Evolutionary conservation across 345 rosid genomes (phyloP), one percentile per base, ranked within the genome.

Genomic region (Eucalyptus regnans): DNA sequence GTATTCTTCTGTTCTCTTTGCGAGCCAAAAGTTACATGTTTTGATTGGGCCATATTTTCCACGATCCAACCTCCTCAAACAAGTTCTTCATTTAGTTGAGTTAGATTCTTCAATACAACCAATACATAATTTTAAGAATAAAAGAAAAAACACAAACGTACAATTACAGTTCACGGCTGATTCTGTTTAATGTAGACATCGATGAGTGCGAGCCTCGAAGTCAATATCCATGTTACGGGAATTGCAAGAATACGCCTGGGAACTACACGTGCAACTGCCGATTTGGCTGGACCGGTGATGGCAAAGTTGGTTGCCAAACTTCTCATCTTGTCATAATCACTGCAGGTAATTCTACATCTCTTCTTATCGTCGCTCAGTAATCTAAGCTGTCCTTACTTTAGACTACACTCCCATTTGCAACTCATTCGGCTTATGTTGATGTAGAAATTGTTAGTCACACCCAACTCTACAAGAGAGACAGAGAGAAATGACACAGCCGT

Each of bases 141-240:
- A 4, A 7, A 22, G 6, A 56, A 2, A 8, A 54, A 17, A 15
- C 52, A 50, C 3, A 15, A 56, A 56, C 27, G 27, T 22, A 56
- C 62, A 0, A 8, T 0, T 23, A 56, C 62, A 4, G 27, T 56
- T 22, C 0, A 4, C 3, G 3, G 1, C 6, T 25, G 13, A 58
- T 0, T 58, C 64, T 58, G 14, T 58, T 4, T 23, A 4, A 56
- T 23, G 25, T 58, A 58, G 64, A 25, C 7, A 58, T 58, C 12
- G 7, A 58, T 25, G n/a, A 58, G n/a, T 25, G 64, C 29, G 10
- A 25, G 64, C 14, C 4, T 25, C 13, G 14, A 58, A 0, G 0
- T 10, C 13, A 5, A 58, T 25, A 58, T 58, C 64, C n/a, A 58
- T 58, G 64, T 25, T 1, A 25, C 0, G 64, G 64, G 14, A 58